Evolutionary conservation across 768 basidiomycete genomes (phyloP).

Genomic region (Dioszegia aurantiaca): DNA sequence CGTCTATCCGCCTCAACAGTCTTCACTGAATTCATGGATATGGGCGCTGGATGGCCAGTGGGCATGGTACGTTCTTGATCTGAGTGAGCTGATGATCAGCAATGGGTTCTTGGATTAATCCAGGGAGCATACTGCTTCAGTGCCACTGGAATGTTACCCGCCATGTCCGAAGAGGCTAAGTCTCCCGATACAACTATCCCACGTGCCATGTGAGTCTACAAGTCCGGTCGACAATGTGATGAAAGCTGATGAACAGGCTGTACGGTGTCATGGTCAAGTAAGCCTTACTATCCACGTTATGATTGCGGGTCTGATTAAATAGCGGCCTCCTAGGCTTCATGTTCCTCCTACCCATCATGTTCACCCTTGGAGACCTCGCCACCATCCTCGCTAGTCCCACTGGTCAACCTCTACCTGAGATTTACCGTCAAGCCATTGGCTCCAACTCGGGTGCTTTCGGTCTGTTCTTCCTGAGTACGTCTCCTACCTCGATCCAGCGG

Average conservation of each 20-base stretch:
- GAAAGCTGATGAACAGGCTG: conserved; percentile 52
- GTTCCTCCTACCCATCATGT: conserved; percentile 64
- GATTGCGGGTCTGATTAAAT: not conserved
- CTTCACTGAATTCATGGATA: conserved; percentile 56
- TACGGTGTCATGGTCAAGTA: conserved; percentile 52
- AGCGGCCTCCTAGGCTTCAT: conserved; percentile 50
- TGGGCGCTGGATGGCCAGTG: conserved; percentile 63
- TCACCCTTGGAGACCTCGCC: conserved; percentile 63
- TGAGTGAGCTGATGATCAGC: conserved; percentile 11
- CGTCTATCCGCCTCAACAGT: not conserved
- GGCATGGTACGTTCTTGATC: conserved; percentile 57
- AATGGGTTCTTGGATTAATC: conserved; percentile 62
- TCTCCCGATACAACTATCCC: conserved; percentile 61
- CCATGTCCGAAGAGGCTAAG: conserved; percentile 68
- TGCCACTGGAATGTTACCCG: conserved; percentile 65
- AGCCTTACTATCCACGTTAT: not conserved
- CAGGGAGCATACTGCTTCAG: conserved; percentile 59
- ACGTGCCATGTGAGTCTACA: conserved; percentile 57
- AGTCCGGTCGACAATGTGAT: not conserved
- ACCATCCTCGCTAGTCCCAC: conserved; percentile 61
- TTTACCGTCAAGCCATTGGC: conserved; percentile 64
- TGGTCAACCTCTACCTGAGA: conserved; percentile 63
- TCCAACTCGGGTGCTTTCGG: conserved; percentile 63
- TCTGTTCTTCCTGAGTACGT: conserved; percentile 57
- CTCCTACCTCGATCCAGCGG: not conserved